Base-by-base conservation (phyloP, 441 rosid genomes). In the Flueggea neowawraea region DNA sequence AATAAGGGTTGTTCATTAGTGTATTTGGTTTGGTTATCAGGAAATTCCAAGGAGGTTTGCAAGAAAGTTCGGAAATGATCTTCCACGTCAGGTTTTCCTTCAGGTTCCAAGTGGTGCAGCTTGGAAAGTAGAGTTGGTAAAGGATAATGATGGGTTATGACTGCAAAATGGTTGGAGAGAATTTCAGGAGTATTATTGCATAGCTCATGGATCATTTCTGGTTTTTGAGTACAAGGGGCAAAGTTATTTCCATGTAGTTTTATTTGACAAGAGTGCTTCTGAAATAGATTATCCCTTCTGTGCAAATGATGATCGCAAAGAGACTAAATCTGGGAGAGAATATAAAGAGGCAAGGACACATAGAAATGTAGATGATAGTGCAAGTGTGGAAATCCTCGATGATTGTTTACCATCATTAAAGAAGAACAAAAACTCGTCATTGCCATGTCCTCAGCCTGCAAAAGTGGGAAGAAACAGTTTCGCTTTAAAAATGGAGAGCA, bases 111-210 rank as follows among this genome's bases (percentile, higher is more conserved):
- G 43, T 9, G 79, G 74, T 9, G 65, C 54, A 43, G 17, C 6
- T 6, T 74, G 75, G 79, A 10, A 62, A 52, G 63, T 78, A 3
- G 68, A 61, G 50, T 31, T 78, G 22, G 13, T 28, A 47, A 50
- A 57, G 22, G 28, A 49, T 48, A 65, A 64, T 12, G 62, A 52
- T 14, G 64, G 9, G 14, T 15, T 66, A 14, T 47, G 62, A 63
- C 51, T 78, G 61, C 74, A 71, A 43, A 64, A 78, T 4, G 79
- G n/a, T n/a, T n/a, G n/a, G n/a, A n/a, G n/a, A n/a, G n/a, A n/a
- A n/a, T n/a, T n/a, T n/a, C n/a, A n/a, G n/a, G n/a, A n/a, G n/a
- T n/a, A n/a, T n/a, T n/a, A n/a, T n/a, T n/a, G n/a, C n/a, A n/a
- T n/a, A n/a, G n/a, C n/a, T n/a, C n/a, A n/a, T n/a, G n/a, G n/a